phyloP scores from a whole-genome alignment of 352 stramenopile genomes.

The Plasmopara viticola region DNA sequence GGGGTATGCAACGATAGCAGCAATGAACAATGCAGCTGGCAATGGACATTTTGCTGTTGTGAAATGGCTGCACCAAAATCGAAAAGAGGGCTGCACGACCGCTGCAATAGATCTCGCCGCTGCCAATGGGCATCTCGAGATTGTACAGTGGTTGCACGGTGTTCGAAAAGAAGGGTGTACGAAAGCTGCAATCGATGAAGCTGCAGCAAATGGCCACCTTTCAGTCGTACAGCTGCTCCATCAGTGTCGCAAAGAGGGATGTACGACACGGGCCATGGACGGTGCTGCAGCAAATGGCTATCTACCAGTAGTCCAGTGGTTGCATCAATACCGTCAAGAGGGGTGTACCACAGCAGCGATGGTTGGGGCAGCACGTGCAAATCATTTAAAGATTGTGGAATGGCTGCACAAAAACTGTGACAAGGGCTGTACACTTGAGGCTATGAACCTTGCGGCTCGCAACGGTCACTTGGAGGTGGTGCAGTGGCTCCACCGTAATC shows the following conservation, averaged over 20 bases:
- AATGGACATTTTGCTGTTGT: constrained; percentile 24
- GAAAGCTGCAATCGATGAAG: constrained; percentile 25
- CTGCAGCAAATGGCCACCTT: constrained; percentile 19
- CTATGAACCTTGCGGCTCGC: constrained; percentile 21
- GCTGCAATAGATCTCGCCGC: constrained; percentile 24
- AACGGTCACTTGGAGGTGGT: constrained; percentile 33
- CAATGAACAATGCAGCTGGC: constrained; percentile 25
- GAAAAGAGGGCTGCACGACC: constrained; percentile 24
- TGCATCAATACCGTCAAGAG: constrained; percentile 22
- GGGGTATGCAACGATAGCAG: constrained; percentile 13
- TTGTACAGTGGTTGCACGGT: constrained; percentile 25
- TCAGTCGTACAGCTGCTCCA: constrained; percentile 23
- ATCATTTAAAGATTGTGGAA: constrained; percentile 17
- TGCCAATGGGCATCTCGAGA: constrained; percentile 17
- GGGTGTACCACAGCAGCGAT: constrained; percentile 24
- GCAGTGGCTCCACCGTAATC: constrained; percentile 30
- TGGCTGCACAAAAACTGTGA: constrained; percentile 26
- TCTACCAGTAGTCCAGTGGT: constrained; percentile 22
- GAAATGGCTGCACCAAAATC: constrained; percentile 24
- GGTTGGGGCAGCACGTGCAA: constrained; percentile 10
- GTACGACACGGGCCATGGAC: constrained; percentile 23
- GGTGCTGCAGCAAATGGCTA: constrained; percentile 20
- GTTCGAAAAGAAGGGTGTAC: constrained; percentile 23
- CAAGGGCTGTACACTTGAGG: constrained; percentile 15
- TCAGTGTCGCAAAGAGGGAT: constrained; percentile 23